phyloP scores from a whole-genome alignment of 169 alveolate genomes.

The Theileria equi region DNA sequence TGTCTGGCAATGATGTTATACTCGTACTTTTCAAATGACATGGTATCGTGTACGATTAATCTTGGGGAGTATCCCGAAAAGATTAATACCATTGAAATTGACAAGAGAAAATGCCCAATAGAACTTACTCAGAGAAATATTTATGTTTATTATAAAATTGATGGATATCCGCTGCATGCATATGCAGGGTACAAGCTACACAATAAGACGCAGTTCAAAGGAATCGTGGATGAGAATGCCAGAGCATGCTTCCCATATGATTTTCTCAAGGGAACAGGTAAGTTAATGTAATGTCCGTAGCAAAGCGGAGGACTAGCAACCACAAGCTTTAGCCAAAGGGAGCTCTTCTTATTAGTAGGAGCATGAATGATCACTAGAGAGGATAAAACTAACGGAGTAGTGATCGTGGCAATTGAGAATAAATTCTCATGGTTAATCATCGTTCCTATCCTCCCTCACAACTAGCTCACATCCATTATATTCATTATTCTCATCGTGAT shows the following conservation, averaged over 20 bases:
- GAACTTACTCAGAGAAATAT: conserved; percentile 4
- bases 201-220: conserved; percentile 33
- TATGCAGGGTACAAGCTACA: conserved; percentile 29
- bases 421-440: too few relatives aligned
- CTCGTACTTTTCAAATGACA: not conserved
- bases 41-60: conserved; percentile 17
- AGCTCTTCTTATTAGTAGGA: too few relatives aligned
- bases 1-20: not conserved
- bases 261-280: conserved; percentile 8
- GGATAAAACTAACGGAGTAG: too few relatives aligned
- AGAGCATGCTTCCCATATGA: conserved; percentile 23
- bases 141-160: conserved; percentile 40
- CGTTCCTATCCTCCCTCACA: too few relatives aligned
- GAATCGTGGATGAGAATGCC: not conserved
- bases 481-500: not conserved
- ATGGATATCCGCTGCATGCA: conserved; percentile 52
- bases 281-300: not conserved
- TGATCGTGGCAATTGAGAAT: too few relatives aligned
- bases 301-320: too few relatives aligned
- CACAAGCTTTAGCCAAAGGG: too few relatives aligned
- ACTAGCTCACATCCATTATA: too few relatives aligned
- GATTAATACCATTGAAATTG: not conserved
- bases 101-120: not conserved
- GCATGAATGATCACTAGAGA: too few relatives aligned
- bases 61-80: conserved; percentile 2